Conservation (phyloP, 257 asterid genomes). For the Echium plantagineum region DNA sequence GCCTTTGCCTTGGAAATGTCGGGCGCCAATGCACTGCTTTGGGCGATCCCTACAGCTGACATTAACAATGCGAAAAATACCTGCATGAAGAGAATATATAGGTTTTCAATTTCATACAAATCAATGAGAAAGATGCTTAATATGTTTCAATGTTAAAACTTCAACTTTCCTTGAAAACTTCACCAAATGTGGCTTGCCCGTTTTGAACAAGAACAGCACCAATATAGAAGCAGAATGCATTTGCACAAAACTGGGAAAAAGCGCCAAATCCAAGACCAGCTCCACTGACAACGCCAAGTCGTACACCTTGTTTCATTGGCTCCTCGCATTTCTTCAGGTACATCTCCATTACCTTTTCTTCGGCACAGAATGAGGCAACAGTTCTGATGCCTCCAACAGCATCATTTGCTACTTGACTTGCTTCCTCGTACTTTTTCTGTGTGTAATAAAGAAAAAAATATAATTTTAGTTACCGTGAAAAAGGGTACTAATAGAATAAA, state of each 20-base stretch:
- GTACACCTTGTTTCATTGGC: conserved; percentile 49
- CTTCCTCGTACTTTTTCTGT: conserved; percentile 79
- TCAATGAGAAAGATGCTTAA: neutral
- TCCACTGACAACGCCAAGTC: conserved; percentile 53
- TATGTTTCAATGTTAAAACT: neutral
- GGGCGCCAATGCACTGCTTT: conserved; percentile 48
- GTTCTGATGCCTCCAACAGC: conserved; percentile 82
- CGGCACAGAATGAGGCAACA: conserved; percentile 76
- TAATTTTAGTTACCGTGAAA: neutral
- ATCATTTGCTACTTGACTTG: conserved; percentile 80
- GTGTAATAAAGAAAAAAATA: neutral
- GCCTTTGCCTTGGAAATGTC: conserved; percentile 50
- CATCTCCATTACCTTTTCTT: conserved; percentile 54
- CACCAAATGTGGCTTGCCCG: conserved; percentile 43
- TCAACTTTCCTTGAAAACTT: conserved; percentile 45
- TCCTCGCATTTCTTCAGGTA: conserved; percentile 53
- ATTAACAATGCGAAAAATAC: conserved; percentile 67
- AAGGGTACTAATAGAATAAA: neutral
- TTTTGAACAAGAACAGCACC: conserved; percentile 53
- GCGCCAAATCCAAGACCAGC: conserved; percentile 43
- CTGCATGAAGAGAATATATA: conserved; percentile 17
- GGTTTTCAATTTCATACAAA: neutral
- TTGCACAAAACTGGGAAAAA: conserved; percentile 33
- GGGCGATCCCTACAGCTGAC: conserved; percentile 69
- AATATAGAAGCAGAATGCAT: conserved; percentile 61